Base-by-base conservation (phyloP, 257 asterid genomes). In the Solanum appendiculatum region DNA sequence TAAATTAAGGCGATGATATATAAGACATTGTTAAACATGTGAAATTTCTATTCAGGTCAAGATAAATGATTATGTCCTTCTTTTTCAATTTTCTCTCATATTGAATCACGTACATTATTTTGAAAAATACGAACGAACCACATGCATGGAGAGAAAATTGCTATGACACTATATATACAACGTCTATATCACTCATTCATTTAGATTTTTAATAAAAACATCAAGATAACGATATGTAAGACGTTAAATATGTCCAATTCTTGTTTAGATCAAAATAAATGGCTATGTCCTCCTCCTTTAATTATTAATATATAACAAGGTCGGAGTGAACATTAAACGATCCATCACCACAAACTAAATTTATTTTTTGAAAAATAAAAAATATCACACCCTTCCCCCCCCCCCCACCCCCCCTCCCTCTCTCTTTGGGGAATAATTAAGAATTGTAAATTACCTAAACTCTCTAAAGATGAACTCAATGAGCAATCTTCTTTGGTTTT, bases 401-500 rank as follows among this genome's bases (percentile, higher is more conserved):
- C 51, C 0, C 9, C 60, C 9, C 1, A 1, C 9, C 21, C 15
- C 2, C 36, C 4, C 34, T 0, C 16, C 9, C 9, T 2, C 5
- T 0, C 31, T 0, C 18, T 27, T 78, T 46, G 40, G 64, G 10
- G 10, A 31, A 54, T 80, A 29, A 48, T 78, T 80, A 27, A 80
- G 39, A 44, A 3, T 7, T n/a, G 23, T 37, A 39, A 64, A 64
- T 27, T 15, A 13, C 27, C 9, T 13, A 66, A 64, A 64, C 31
- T 11, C 15, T 51, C 10, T 0, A 66, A 44, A 78, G 39, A 44
- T 44, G 18, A 4, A 80, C 8, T 27, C 37, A 15, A 80, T 16
- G 27, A 46, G 66, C 64, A 80, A 44, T 29, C 9, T 80, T 80
- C 15, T 18, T 46, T 80, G 84, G 42, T 46, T 46, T 46, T 25